Conservation (phyloP, 2,329 filamentous ascomycete species). For the Pseudogymnoascus destructans region DNA sequence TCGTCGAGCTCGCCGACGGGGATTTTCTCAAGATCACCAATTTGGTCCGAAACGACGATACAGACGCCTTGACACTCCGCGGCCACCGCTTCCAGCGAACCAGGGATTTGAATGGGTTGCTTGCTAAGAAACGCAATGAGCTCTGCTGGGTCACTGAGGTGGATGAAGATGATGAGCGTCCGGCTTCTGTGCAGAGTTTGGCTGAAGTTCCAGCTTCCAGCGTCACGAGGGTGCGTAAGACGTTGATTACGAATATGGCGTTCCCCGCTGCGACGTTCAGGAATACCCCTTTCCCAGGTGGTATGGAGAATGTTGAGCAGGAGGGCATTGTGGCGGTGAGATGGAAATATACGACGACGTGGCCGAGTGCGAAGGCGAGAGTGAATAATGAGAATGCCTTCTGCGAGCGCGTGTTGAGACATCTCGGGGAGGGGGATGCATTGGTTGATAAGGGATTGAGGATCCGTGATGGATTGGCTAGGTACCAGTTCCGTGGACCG, state of each 20-base stretch:
- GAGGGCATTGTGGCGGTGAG: constrained; percentile 37
- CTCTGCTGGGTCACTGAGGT: constrained; percentile 31
- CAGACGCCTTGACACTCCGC: constrained; percentile 24
- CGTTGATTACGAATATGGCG: neutral
- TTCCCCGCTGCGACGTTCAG: constrained; percentile 16
- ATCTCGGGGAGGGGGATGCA: neutral
- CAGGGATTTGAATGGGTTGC: constrained; percentile 24
- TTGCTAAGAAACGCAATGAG: constrained; percentile 32
- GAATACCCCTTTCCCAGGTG: constrained; percentile 17
- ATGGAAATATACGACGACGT: constrained; percentile 32
- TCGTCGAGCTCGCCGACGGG: constrained; percentile 16
- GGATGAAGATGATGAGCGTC: constrained; percentile 27
- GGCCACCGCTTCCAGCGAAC: constrained; percentile 28
- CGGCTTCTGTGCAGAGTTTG: constrained; percentile 27
- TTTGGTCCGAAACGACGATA: constrained; percentile 24
- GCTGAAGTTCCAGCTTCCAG: constrained; percentile 31
- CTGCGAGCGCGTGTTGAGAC: constrained; percentile 17
- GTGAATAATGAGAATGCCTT: constrained; percentile 15
- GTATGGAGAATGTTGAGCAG: constrained; percentile 20
- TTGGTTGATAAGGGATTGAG: neutral
- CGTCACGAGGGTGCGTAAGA: constrained; percentile 20
- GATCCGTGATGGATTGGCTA: constrained; percentile 9
- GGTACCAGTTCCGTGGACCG: constrained; percentile 29
- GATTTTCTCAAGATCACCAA: constrained; percentile 5
- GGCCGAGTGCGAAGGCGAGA: constrained; percentile 16